phyloP scores from a whole-genome alignment of 2,329 filamentous ascomycete species.

The Xylaria multiplex region DNA sequence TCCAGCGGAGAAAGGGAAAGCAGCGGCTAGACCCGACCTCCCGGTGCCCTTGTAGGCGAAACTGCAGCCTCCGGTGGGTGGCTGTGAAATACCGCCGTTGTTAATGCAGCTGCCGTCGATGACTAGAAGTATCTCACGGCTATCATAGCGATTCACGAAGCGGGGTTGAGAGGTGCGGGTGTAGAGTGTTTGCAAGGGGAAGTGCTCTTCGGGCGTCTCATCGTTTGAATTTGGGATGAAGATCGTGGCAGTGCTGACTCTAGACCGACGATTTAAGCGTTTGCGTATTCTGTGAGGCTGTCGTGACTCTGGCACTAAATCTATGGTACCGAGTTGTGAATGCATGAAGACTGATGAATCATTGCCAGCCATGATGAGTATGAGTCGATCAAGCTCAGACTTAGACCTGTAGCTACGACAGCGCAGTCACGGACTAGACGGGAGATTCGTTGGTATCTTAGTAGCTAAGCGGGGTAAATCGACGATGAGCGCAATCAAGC shows the following conservation, averaged over 20 bases:
- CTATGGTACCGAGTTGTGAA: conserved; percentile 18
- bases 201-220: conserved; percentile 49
- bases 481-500: not conserved
- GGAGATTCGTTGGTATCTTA: no score
- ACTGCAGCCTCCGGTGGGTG: conserved; percentile 43
- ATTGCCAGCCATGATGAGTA: conserved; percentile 9
- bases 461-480: not conserved
- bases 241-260: conserved; percentile 44
- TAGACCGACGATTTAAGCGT: conserved; percentile 39
- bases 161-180: conserved; percentile 45
- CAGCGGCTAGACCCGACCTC: conserved; percentile 23
- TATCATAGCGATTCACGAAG: conserved; percentile 50
- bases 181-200: conserved; percentile 48
- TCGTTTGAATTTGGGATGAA: conserved; percentile 43
- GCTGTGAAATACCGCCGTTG: conserved; percentile 48
- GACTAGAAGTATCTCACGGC: conserved; percentile 53
- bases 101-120: conserved; percentile 55
- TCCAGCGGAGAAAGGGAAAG: conserved; percentile 33
- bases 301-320: conserved; percentile 33
- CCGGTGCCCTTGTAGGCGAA: conserved; percentile 47
- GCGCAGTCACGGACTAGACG: not conserved
- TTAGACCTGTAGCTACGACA: not conserved
- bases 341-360: conserved; percentile 4
- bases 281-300: conserved; percentile 31
- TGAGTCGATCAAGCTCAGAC: not conserved